Conservation (phyloP, 495 filamentous ascomycete genomes). For the Aspergillus cristatus region DNA sequence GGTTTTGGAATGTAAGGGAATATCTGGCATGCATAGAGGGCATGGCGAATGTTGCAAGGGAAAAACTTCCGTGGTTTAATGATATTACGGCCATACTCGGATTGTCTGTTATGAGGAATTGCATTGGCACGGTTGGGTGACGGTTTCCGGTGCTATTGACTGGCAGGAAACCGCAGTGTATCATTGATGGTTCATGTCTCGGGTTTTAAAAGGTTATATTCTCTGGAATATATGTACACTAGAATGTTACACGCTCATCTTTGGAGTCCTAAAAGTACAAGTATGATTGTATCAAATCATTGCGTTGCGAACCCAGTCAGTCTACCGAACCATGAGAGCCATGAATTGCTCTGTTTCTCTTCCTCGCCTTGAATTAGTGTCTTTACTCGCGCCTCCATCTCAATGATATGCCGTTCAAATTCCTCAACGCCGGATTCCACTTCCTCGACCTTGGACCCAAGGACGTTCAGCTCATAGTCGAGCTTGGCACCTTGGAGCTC, state of each 20-base stretch:
- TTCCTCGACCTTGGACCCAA: constrained; percentile 77
- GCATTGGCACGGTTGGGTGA: too few relatives aligned
- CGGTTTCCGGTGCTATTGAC: too few relatives aligned
- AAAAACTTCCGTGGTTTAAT: too few relatives aligned
- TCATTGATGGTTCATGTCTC: too few relatives aligned
- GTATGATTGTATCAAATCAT: constrained; percentile 3
- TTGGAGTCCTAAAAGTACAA: constrained; percentile 8
- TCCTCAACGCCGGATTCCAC: constrained; percentile 76
- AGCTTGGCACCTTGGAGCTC: constrained; percentile 79
- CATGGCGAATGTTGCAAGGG: constrained; percentile 1
- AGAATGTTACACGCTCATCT: constrained; percentile 5
- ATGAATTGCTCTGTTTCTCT: constrained; percentile 52
- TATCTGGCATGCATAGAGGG: constrained; percentile 1
- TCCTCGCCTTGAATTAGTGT: constrained; percentile 57
- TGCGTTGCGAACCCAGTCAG: constrained; percentile 23
- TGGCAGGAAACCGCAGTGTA: too few relatives aligned
- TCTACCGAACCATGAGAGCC: constrained; percentile 37
- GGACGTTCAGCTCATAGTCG: constrained; percentile 82
- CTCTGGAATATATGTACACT: constrained; percentile 15
- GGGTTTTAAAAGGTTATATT: constrained; percentile 2
- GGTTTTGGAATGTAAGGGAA: constrained; percentile 44
- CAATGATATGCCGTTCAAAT: constrained; percentile 70
- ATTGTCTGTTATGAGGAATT: too few relatives aligned
- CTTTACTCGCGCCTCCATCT: constrained; percentile 65
- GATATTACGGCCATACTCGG: too few relatives aligned